Base-by-base conservation (phyloP, 768 basidiomycete genomes). In the Paxillus involutus region DNA sequence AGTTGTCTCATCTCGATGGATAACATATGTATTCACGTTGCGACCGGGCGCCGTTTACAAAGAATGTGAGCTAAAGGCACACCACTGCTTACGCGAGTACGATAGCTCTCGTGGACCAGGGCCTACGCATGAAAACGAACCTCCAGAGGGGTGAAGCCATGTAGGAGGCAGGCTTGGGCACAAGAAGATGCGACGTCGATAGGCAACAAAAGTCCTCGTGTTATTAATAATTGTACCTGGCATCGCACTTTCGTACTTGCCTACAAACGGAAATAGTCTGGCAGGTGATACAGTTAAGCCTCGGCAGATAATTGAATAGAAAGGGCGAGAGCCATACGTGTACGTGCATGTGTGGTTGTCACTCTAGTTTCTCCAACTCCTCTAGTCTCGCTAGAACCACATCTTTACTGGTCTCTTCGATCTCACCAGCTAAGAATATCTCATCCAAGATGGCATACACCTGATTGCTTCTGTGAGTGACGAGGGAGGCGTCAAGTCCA, bases 361-460 rank as follows among this genome's bases (percentile, higher is more conserved):
- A 96, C 71, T 96, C 94, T 52, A 97, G 76, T 72, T 95, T 94
- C 76, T 98, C 97, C 57, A 98, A 74, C 65, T 89, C 89, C 62
- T 97, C 96, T 45, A 99, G 72, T 59, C 97, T 82, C 47, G 89
- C 81, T 42, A 98, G 74, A 3, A 98, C 95, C 29, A 98, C 96
- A 50, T 94, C 92, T 67, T 98, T 98, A 68, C 91, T 94, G 33
- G 96, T 98, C 73, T 98, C 97, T 72, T 98, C 95, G 40, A 98
- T 89, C 74, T 99, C 97, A 5, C 97, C 97, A 3, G 97, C 97
- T 13, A 99, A 80, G 75, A 99, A 98, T 49, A 98, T 92, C 67
- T 99, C 97, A 68, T 99, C 97, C 52, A 99, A 78, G 51, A 99
- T 98, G 3, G 97, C 94, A 65, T 99, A 98, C 7, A 98, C 96